Evolutionary conservation across 257 asterid genomes (phyloP).

Genomic region (Scutellaria barbata): DNA sequence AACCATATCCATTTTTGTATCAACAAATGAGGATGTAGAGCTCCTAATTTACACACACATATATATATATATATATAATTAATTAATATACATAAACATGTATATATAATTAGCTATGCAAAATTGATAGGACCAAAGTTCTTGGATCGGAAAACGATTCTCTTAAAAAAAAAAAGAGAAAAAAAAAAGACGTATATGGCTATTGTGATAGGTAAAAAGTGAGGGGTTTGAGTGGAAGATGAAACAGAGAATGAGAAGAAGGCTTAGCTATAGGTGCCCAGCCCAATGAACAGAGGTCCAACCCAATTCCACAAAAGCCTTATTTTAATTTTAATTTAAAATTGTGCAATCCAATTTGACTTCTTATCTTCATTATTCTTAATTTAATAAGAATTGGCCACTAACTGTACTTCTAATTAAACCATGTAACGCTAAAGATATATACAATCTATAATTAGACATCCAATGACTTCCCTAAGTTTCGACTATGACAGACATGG

Average conservation of each 20-base stretch:
- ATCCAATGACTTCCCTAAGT: slow-evolving; percentile 34
- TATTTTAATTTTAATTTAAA: slow-evolving; percentile 14
- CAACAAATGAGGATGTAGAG: no score
- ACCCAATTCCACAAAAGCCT: slow-evolving; percentile 38
- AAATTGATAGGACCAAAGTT: no score
- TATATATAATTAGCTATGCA: no score
- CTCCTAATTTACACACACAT: no score
- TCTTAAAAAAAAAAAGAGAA: not conserved
- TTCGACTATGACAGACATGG: slow-evolving; percentile 39
- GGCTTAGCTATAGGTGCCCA: slow-evolving; percentile 34
- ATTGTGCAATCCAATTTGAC: slow-evolving; percentile 1
- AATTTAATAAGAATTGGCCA: slow-evolving; percentile 10
- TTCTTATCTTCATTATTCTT: slow-evolving; percentile 32
- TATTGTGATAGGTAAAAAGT: slow-evolving; percentile 13
- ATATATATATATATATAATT: no score
- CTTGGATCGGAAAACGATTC: no score
- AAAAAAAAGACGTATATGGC: not conserved
- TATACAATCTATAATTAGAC: slow-evolving; percentile 10
- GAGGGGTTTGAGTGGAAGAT: slow-evolving; percentile 35
- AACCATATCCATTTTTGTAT: no score
- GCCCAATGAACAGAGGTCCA: slow-evolving; percentile 44
- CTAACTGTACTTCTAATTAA: slow-evolving; percentile 19
- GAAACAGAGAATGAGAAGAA: slow-evolving; percentile 7
- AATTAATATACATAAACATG: no score
- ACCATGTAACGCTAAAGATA: not conserved